phyloP scores from a whole-genome alignment of 352 stramenopile genomes.

The Phytophthora uliginosa region DNA sequence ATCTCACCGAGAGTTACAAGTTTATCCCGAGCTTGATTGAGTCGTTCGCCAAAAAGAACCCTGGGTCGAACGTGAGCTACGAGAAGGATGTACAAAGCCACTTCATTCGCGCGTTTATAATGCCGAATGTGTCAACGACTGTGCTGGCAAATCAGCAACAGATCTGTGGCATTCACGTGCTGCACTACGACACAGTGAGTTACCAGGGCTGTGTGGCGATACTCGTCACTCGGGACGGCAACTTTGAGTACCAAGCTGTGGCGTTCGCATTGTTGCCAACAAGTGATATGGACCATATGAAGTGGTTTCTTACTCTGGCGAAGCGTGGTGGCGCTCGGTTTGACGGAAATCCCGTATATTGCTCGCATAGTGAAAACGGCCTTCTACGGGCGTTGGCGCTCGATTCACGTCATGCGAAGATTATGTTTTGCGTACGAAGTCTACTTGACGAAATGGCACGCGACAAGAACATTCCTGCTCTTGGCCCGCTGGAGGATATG shows the following conservation, averaged over 20 bases:
- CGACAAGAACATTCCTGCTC: slow-evolving; percentile 82
- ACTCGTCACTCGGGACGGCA: slow-evolving; percentile 76
- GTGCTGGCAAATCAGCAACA: slow-evolving; percentile 69
- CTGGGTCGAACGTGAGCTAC: slow-evolving; percentile 66
- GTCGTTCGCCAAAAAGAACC: slow-evolving; percentile 80
- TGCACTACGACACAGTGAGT: slow-evolving; percentile 76
- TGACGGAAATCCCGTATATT: slow-evolving; percentile 66
- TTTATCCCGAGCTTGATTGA: slow-evolving; percentile 81
- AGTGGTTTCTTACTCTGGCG: slow-evolving; percentile 76
- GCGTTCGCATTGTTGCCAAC: slow-evolving; percentile 77
- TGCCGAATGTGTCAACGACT: slow-evolving; percentile 64
- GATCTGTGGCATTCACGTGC: slow-evolving; percentile 76
- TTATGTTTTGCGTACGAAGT: slow-evolving; percentile 82
- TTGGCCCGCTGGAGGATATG: slow-evolving; percentile 65
- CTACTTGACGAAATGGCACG: slow-evolving; percentile 72
- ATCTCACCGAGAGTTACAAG: slow-evolving; percentile 87
- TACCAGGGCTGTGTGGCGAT: slow-evolving; percentile 74
- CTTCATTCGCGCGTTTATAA: slow-evolving; percentile 80
- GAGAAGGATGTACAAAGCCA: slow-evolving; percentile 70
- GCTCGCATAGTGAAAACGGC: slow-evolving; percentile 66
- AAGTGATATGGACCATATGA: slow-evolving; percentile 74
- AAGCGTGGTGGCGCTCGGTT: slow-evolving; percentile 63
- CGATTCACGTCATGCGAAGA: slow-evolving; percentile 62
- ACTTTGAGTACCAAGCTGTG: slow-evolving; percentile 72
- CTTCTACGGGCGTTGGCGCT: slow-evolving; percentile 64